A percentile compares a stretch with the other conserved stretches of the same genome.
Conservation (phyloP, 306 rosid species). For the Cercis canadensis region DNA sequence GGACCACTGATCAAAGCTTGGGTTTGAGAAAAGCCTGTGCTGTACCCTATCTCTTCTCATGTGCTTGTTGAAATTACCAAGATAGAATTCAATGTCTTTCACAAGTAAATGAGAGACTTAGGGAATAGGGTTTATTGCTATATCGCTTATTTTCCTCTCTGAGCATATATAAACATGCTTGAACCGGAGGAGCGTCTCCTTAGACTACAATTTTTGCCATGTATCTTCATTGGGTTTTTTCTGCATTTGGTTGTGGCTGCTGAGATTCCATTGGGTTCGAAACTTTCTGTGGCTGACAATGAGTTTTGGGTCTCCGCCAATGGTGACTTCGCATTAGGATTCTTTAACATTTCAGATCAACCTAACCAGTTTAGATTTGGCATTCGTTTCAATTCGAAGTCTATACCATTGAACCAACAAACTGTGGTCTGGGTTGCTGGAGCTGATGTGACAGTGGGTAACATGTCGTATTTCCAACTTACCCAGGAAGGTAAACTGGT, state of each 20-base stretch:
- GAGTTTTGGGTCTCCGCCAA: constrained; percentile 69
- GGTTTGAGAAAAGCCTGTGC: too few species aligned
- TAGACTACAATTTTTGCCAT: constrained; percentile 46
- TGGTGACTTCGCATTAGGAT: constrained; percentile 77
- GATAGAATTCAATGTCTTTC: not conserved
- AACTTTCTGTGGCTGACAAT: constrained; percentile 55
- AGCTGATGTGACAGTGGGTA: constrained; percentile 57
- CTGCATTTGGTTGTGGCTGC: constrained; percentile 48
- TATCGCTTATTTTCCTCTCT: constrained; percentile 20
- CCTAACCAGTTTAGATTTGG: constrained; percentile 65
- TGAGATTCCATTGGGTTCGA: constrained; percentile 72
- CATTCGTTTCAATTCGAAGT: constrained; percentile 64
- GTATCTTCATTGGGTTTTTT: constrained; percentile 48
- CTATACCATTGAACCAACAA: constrained; percentile 59
- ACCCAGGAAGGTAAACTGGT: constrained; percentile 61
- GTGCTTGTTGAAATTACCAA: too few species aligned
- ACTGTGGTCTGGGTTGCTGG: constrained; percentile 75
- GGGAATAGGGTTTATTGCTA: constrained; percentile 29
- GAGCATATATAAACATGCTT: constrained; percentile 56
- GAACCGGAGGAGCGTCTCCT: constrained; percentile 41
- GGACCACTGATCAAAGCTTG: too few species aligned
- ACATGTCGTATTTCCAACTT: constrained; percentile 64
- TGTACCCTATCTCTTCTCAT: too few species aligned
- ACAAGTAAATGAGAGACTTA: constrained; percentile 32
- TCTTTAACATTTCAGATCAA: constrained; percentile 59